Conservation (phyloP, 2,329 filamentous ascomycete genomes). For the Diaporthe capsici region DNA sequence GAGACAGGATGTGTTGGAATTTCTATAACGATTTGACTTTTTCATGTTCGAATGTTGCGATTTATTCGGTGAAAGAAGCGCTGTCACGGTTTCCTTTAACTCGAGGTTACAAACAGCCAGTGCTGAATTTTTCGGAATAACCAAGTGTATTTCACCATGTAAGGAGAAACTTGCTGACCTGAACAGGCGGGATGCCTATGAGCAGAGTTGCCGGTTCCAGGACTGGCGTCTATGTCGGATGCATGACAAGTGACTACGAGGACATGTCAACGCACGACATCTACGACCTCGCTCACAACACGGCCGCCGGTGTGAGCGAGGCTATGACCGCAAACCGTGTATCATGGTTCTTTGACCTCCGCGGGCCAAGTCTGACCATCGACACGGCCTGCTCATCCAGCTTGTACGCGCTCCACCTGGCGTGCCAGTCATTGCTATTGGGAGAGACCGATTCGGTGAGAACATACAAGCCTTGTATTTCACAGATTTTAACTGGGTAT, state of each 20-base stretch:
- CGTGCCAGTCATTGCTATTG: slow-evolving; percentile 17
- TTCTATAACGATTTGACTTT: no score
- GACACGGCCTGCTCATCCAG: slow-evolving; percentile 55
- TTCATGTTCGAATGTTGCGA: no score
- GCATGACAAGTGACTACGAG: slow-evolving; percentile 46
- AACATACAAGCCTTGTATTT: neutral
- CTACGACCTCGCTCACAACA: slow-evolving; percentile 43
- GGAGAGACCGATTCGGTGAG: slow-evolving; percentile 44
- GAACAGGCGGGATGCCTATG: slow-evolving; percentile 18
- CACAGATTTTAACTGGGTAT: neutral
- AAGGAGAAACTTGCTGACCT: neutral
- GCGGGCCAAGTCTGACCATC: slow-evolving; percentile 53
- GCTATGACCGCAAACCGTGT: slow-evolving; percentile 52
- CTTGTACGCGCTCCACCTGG: slow-evolving; percentile 29
- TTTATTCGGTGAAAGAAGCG: no score
- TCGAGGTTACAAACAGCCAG: no score
- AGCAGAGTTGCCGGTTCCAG: neutral
- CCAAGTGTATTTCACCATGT: no score
- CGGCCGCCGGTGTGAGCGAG: slow-evolving; percentile 50
- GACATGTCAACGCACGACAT: slow-evolving; percentile 4
- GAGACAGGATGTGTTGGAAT: no score
- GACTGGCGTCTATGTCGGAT: slow-evolving; percentile 46
- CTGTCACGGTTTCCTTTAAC: no score
- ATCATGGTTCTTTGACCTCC: slow-evolving; percentile 57
- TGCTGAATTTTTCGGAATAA: no score